Percentiles rank a stretch among this genome's conserved stretches.
Evolutionary conservation across 345 rosid genomes (phyloP).

Genomic region (Viola odorata): DNA sequence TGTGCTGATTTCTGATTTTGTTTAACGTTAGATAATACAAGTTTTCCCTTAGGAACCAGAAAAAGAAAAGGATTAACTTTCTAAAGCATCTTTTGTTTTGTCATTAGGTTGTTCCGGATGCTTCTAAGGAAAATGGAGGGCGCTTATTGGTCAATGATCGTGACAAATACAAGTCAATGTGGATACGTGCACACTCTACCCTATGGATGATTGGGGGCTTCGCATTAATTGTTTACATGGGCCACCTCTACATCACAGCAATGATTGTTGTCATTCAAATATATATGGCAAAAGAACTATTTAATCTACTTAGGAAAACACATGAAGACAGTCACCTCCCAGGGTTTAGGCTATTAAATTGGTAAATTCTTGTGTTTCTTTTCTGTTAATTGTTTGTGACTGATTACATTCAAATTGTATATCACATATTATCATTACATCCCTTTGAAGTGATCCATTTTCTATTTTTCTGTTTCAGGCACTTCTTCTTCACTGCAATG

Average conservation of each 20-base stretch:
- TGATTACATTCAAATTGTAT: not conserved
- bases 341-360: conserved; percentile 74
- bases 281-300: conserved; percentile 85
- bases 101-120: conserved; percentile 49
- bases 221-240: conserved; percentile 77
- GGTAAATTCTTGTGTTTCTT: conserved; percentile 38
- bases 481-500: conserved; percentile 97
- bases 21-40: not conserved
- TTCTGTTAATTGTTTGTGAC: not conserved
- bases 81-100: not conserved
- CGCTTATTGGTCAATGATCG: conserved; percentile 62
- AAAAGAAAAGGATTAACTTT: not conserved
- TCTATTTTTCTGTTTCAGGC: conserved; percentile 43
- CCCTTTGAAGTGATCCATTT: not conserved
- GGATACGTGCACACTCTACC: conserved; percentile 67
- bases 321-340: conserved; percentile 86
- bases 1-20: not conserved
- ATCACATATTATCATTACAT: too few species aligned
- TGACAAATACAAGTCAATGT: conserved; percentile 72
- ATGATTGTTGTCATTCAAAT: conserved; percentile 96
- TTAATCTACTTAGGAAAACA: conserved; percentile 75
- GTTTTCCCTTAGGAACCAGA: not conserved
- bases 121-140: conserved; percentile 51
- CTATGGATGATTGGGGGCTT: conserved; percentile 96
- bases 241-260: conserved; percentile 93